These are phyloP conservation scores for Rosa hybrid DNA, from an alignment of 331 rosid genomes.

Conservation along the genomic window DNA sequence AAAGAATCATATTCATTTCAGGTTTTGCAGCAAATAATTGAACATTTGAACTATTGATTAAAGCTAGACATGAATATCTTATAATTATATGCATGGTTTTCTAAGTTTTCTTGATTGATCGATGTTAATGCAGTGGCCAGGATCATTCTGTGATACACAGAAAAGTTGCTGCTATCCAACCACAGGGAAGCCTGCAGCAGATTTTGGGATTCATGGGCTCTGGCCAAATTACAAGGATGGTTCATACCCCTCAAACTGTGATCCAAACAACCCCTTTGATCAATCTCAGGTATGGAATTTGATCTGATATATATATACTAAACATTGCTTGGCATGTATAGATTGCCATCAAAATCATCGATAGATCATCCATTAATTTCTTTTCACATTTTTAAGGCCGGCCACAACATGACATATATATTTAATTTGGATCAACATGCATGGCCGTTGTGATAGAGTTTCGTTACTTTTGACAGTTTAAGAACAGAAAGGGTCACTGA, in stretches of 20 bases:
- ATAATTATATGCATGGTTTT: neutral
- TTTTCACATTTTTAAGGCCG: neutral
- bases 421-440: neutral
- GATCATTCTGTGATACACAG: conserved; percentile 65
- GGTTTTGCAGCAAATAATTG: neutral
- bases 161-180: conserved; percentile 61
- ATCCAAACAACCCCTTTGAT: conserved; percentile 33
- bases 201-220: conserved; percentile 61
- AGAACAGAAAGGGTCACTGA: neutral
- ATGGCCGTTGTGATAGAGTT: neutral
- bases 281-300: conserved; percentile 29
- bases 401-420: neutral
- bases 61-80: neutral
- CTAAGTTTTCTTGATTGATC: no score
- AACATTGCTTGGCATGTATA: neutral
- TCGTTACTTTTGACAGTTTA: neutral
- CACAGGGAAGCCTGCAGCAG: conserved; percentile 53
- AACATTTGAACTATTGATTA: neutral
- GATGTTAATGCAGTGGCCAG: conserved; percentile 64
- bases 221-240: conserved; percentile 67
- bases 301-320: neutral
- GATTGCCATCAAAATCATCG: neutral
- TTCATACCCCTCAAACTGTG: conserved; percentile 55
- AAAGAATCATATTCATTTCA: no score
- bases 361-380: neutral